phyloP scores from a whole-genome alignment of 805 yeast species.

The Wickerhamiella spandovensis region DNA sequence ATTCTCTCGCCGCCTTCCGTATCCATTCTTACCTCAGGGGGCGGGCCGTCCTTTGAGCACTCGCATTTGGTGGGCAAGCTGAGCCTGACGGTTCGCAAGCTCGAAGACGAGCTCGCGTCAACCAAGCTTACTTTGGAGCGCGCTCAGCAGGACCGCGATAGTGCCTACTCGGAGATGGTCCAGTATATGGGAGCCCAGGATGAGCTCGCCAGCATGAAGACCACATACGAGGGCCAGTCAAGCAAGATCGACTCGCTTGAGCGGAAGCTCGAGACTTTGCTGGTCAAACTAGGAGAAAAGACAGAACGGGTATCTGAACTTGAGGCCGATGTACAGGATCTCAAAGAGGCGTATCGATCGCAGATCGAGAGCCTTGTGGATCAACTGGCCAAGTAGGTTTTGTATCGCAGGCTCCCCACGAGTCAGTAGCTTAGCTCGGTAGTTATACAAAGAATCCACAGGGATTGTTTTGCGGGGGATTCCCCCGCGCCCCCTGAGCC shows the following conservation, averaged over 20 bases:
- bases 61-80: conserved; percentile 63
- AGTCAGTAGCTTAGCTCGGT: too few species aligned
- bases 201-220: conserved; percentile 26
- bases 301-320: conserved; percentile 76
- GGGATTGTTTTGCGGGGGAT: too few species aligned
- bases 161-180: conserved; percentile 55
- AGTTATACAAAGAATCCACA: too few species aligned
- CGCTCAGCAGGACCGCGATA: conserved; percentile 44
- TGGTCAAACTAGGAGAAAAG: conserved; percentile 74
- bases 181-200: conserved; percentile 44
- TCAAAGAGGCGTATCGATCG: conserved; percentile 67
- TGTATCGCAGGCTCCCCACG: too few species aligned
- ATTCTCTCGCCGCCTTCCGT: background rate
- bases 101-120: conserved; percentile 64
- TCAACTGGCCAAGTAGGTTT: conserved; percentile 14
- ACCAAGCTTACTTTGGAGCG: conserved; percentile 48
- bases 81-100: conserved; percentile 59
- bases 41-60: conserved; percentile 12
- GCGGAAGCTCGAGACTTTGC: conserved; percentile 31
- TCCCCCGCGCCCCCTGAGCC: too few species aligned
- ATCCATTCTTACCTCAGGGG: background rate
- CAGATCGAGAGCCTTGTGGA: conserved; percentile 83
- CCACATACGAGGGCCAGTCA: conserved; percentile 22
- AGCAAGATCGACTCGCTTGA: conserved; percentile 32
- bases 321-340: conserved; percentile 74